Base-by-base conservation (phyloP, 2,329 filamentous ascomycete species). In the Arthrocladium fulminans region DNA sequence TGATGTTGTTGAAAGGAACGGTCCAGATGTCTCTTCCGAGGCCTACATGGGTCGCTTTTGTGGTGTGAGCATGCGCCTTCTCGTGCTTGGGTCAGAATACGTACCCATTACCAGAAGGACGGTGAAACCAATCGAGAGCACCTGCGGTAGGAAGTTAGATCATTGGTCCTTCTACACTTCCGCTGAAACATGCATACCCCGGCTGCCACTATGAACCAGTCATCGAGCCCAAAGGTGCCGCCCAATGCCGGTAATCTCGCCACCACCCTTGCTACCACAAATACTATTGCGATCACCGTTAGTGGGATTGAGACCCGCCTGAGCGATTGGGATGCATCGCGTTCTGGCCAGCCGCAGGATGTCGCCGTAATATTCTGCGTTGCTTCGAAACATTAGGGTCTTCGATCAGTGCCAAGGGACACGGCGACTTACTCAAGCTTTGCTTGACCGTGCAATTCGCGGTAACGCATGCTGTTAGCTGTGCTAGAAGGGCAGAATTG, bases 21-120 rank as follows among this genome's bases (percentile, higher is more conserved):
- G 62, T 67, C 70, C 71, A 73, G 53, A 73, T 67, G 49, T 73
- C 69, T 22, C 58, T 61, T 7, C 71, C 70, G 3, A 73, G 60
- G 2, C 70, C 71, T 35, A 61, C 49, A 8, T 66, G 48, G n/a
- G n/a, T n/a, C n/a, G n/a, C n/a, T n/a, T n/a, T n/a, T n/a, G n/a
- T n/a, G n/a, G n/a, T n/a, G n/a, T n/a, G n/a, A n/a, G n/a, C n/a
- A n/a, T n/a, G n/a, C n/a, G n/a, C n/a, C n/a, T n/a, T n/a, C n/a
- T n/a, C n/a, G n/a, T n/a, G n/a, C n/a, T n/a, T n/a, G n/a, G 9
- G 64, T 60, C 45, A 73, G 19, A 6, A 29, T 27, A 24, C 8
- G 9, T 9, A 8, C 22, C n/a, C 32, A 5, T 9, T 13, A 9
- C 13, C 22, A 6, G 25, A 45, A 19, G 8, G 24, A 6, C 42